phyloP scores from a whole-genome alignment of 805 yeast species.

The Starmerella floricola region DNA sequence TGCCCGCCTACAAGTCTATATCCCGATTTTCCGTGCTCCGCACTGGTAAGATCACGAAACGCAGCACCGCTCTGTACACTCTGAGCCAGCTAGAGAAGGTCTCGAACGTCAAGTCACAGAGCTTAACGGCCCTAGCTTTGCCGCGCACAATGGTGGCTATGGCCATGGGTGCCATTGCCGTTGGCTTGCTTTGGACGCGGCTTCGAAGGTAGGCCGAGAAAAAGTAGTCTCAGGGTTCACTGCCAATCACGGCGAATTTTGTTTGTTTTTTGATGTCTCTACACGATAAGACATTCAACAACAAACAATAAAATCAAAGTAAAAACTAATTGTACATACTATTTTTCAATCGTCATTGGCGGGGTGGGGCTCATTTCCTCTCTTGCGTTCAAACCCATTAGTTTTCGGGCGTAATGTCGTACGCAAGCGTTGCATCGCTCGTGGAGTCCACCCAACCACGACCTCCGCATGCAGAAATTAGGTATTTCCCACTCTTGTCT shows the following conservation, averaged over 20 bases:
- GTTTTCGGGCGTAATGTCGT: constrained; percentile 46
- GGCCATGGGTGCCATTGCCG: constrained; percentile 15
- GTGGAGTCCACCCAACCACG: constrained; percentile 87
- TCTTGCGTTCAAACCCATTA: too few species aligned
- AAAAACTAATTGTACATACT: too few species aligned
- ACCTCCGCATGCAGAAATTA: constrained; percentile 86
- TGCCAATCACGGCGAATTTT: too few species aligned
- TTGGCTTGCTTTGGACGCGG: constrained; percentile 15
- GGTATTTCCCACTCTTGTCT: constrained; percentile 77
- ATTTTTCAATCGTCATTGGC: too few species aligned
- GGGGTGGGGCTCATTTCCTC: too few species aligned
- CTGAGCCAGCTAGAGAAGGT: constrained; percentile 14
- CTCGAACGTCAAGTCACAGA: neutral
- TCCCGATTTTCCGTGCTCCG: constrained; percentile 30
- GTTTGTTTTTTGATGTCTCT: too few species aligned
- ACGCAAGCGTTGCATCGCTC: constrained; percentile 50
- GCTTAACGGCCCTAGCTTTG: neutral
- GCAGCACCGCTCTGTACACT: constrained; percentile 13
- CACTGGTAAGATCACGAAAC: constrained; percentile 20
- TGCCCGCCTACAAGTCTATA: constrained; percentile 22
- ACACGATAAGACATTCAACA: too few species aligned
- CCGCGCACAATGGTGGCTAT: constrained; percentile 7
- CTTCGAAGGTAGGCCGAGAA: constrained; percentile 1
- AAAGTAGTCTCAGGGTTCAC: too few species aligned
- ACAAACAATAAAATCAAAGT: too few species aligned